Evolutionary conservation across 2,329 filamentous ascomycete genomes (phyloP).

Genomic region (Cryphonectria japonica): DNA sequence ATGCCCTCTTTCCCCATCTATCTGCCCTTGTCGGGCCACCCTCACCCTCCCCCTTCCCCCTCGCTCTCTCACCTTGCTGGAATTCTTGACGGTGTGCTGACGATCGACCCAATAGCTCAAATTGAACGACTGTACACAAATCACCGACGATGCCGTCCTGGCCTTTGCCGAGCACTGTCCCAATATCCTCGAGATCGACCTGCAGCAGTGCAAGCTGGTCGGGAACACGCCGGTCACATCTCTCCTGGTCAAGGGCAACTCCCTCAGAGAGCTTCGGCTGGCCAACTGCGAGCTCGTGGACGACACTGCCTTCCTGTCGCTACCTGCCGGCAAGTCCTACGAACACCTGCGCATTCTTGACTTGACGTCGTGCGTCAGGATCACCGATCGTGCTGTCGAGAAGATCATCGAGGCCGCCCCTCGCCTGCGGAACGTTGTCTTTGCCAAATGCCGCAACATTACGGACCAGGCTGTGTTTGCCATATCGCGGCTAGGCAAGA

Average conservation of each 20-base stretch:
- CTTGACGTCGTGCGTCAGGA: constrained; percentile 81
- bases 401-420: constrained; percentile 87
- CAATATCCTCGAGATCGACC: constrained; percentile 94
- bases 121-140: constrained; percentile 86
- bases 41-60: background rate
- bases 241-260: constrained; percentile 75
- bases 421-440: constrained; percentile 85
- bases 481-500: constrained; percentile 90
- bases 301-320: constrained; percentile 82
- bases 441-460: constrained; percentile 92
- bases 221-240: constrained; percentile 83
- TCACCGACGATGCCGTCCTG: constrained; percentile 80
- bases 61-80: background rate
- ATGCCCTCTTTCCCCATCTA: constrained; percentile 39
- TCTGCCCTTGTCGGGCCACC: background rate
- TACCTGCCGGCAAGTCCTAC: constrained; percentile 71
- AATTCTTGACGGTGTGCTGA: constrained; percentile 12
- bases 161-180: constrained; percentile 88
- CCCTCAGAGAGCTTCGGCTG: constrained; percentile 87
- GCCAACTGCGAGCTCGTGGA: constrained; percentile 84
- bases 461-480: constrained; percentile 87
- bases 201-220: constrained; percentile 82
- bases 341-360: constrained; percentile 93
- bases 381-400: constrained; percentile 86
- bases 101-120: constrained; percentile 66